Conservation (phyloP, 1,284 basidiomycete species). For the Ganoderma resinaceum region DNA sequence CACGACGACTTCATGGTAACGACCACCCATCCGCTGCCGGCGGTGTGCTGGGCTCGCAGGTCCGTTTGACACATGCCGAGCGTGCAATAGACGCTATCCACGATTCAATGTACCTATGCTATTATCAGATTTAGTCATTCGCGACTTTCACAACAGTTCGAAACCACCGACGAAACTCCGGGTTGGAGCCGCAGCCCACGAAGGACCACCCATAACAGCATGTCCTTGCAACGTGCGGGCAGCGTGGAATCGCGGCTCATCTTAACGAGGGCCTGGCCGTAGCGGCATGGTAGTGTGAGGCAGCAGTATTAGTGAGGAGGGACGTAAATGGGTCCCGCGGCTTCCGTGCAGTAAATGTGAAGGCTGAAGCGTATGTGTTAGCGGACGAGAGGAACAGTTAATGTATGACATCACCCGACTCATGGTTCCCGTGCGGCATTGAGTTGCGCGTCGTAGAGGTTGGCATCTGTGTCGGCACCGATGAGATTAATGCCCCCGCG, state of each 20-base stretch:
- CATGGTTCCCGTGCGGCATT: neutral
- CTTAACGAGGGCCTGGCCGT: neutral
- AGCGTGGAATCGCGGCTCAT: slow-evolving; percentile 6
- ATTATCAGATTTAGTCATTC: neutral
- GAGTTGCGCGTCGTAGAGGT: neutral
- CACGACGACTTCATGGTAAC: slow-evolving; percentile 23
- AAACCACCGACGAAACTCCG: neutral
- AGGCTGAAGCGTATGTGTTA: neutral
- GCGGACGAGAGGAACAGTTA: neutral
- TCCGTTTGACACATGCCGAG: neutral
- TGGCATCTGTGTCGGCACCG: neutral
- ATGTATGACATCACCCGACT: neutral
- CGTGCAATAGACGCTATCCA: neutral
- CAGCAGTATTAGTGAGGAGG: neutral
- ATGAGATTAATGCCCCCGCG: neutral
- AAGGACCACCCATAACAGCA: neutral
- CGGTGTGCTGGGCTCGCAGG: neutral
- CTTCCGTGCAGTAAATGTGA: neutral
- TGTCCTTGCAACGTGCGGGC: slow-evolving; percentile 19
- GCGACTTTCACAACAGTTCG: neutral
- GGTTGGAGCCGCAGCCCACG: slow-evolving; percentile 10
- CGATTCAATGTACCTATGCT: neutral
- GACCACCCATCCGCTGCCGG: slow-evolving; percentile 3
- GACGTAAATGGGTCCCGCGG: neutral
- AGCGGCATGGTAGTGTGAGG: neutral